A percentile compares a stretch with the other conserved stretches of the same genome.
Evolutionary conservation across 208 protist genomes (phyloP).

Genomic region (Leishmania tarentolae): DNA sequence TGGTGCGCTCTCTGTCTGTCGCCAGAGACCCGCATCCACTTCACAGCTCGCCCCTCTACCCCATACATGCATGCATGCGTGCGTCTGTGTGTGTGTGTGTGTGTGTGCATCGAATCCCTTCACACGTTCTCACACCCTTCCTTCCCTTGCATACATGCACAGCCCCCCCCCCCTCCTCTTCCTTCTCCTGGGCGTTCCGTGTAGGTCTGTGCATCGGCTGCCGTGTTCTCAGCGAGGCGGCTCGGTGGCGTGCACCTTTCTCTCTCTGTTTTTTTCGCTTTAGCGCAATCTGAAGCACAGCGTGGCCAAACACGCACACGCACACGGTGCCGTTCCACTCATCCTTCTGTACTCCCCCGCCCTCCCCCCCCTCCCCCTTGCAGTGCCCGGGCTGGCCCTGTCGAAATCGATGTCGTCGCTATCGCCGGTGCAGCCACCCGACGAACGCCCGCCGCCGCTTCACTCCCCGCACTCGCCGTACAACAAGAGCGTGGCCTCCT

Average conservation of each 20-base stretch:
- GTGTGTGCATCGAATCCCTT: conserved; percentile 1
- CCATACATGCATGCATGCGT: background rate
- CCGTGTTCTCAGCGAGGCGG: background rate
- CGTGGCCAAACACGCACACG: background rate
- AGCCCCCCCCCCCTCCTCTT: background rate
- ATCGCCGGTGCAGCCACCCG: conserved; percentile 7
- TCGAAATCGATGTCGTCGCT: background rate
- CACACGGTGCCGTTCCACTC: background rate
- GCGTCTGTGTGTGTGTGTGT: background rate
- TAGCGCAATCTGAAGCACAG: background rate
- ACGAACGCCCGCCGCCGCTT: conserved; percentile 2
- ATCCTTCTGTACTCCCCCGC: background rate
- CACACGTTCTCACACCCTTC: conserved; percentile 6
- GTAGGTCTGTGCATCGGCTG: background rate
- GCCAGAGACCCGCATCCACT: background rate
- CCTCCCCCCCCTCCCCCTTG: no score
- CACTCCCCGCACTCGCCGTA: conserved; percentile 21
- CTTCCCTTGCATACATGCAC: background rate
- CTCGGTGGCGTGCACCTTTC: background rate
- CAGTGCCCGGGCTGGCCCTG: background rate
- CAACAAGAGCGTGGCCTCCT: conserved; percentile 10
- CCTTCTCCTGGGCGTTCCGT: background rate
- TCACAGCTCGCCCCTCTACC: background rate
- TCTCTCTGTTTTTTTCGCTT: conserved; percentile 9
- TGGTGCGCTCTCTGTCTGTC: background rate